Evolutionary conservation across 2,329 filamentous ascomycete species (phyloP), one percentile per base, ranked within the genome.

Genomic region (Botryotinia calthae): DNA sequence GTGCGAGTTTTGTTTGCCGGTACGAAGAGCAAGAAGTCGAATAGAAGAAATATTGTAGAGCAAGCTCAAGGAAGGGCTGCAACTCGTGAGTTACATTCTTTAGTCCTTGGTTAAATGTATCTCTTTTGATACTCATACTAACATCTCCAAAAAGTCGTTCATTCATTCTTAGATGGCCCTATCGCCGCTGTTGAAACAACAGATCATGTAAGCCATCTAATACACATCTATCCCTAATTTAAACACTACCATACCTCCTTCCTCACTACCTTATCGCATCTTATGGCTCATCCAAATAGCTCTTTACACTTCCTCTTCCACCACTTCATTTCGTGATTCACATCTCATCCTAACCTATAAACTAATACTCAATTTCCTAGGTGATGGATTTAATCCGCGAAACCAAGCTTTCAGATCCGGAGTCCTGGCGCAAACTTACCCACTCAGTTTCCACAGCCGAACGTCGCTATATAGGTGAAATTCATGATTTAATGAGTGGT

Each of bases 21-120:
- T 73, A 95, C 94, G 67, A 90, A 91, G 78, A 94, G 91, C 82
- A 98, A 97, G 83, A 98, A 98, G 84, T 93, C 92, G 75, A 98
- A 97, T 82, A 90, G 95, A 70, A 90, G 90, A 79, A 91, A 91
- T 42, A 94, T 98, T 67, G 90, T 98, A 65, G 93, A 97, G 80
- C 92, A 95, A 76, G 91, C 91, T 74, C 89, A 89, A 82, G 81
- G 80, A 72, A 86, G 84, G 75, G 86, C 85, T 7, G 86, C 88
- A 44, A 88, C 87, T 72, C 85, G 70, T 71, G n/a, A 71, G 70
- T 58, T 14, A 61, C 14, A 56, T 14, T 31, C 25, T n/a, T 44
- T 2, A 46, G 42, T 12, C 8, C n/a, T 51, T 14, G 7, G 34
- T 65, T 6, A 61, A 2, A 10, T 25, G 28, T 34, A 12, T 8